Percentiles rank a stretch among this genome's conserved stretches.
phyloP scores from a whole-genome alignment of 2,329 filamentous ascomycete species.

The Botrytis aclada region DNA sequence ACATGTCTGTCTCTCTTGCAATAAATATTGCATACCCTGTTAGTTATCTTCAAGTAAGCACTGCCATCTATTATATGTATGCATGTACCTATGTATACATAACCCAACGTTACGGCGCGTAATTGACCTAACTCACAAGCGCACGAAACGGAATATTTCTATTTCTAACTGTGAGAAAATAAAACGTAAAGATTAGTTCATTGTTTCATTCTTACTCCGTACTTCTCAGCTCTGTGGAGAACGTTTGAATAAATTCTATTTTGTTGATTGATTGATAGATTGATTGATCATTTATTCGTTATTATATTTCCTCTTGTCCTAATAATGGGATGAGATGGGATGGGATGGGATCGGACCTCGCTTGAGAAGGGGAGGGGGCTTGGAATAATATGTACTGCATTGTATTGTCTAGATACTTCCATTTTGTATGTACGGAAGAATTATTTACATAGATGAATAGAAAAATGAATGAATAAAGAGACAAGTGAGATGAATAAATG shows the following conservation, averaged over 20 bases:
- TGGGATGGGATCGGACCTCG: background rate
- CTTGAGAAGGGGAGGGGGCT: background rate
- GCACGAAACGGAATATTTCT: background rate
- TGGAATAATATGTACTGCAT: background rate
- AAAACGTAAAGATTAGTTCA: too few relatives aligned
- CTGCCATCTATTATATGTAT: background rate
- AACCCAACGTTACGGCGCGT: background rate
- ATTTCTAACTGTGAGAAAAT: too few relatives aligned
- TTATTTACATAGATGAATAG: background rate
- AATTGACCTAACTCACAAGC: background rate
- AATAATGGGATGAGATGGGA: too few relatives aligned
- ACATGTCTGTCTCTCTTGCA: background rate
- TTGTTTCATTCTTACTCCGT: background rate
- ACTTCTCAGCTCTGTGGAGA: background rate
- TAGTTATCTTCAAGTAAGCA: background rate
- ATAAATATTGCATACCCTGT: background rate
- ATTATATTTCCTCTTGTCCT: too few relatives aligned
- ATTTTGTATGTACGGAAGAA: background rate
- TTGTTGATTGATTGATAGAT: too few relatives aligned
- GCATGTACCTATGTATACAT: background rate
- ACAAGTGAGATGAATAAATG: background rate
- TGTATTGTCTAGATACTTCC: background rate
- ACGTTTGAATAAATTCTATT: too few relatives aligned
- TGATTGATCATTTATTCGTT: background rate
- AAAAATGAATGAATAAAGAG: background rate